phyloP scores from a whole-genome alignment of 2,329 filamentous ascomycete species.

The Talaromyces albobiverticillius region DNA sequence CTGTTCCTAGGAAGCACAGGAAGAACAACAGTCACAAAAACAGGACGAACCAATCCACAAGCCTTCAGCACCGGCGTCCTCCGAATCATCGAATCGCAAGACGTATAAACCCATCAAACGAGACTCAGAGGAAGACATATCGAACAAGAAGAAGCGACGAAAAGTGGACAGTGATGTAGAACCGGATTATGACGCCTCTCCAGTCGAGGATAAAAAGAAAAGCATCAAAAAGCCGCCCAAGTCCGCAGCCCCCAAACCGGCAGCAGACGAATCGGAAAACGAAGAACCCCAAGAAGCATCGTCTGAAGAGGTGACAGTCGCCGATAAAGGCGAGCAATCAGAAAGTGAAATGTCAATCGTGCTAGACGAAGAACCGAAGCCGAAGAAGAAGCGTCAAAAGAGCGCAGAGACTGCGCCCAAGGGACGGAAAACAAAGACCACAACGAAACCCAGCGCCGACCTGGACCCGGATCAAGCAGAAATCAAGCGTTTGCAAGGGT shows the following conservation, averaged over 20 bases:
- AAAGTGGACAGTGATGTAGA: constrained; percentile 28
- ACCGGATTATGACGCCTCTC: constrained; percentile 19
- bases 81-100: constrained; percentile 17
- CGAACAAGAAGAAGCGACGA: constrained; percentile 32
- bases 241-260: constrained; percentile 14
- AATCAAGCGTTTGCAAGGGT: constrained; percentile 83
- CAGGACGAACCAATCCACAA: constrained; percentile 14
- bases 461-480: constrained; percentile 67
- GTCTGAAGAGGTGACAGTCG: constrained; percentile 28
- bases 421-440: constrained; percentile 30
- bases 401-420: constrained; percentile 24
- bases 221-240: constrained; percentile 17
- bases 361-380: constrained; percentile 71
- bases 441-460: constrained; percentile 43
- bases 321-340: constrained; percentile 46
- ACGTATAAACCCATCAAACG: constrained; percentile 27
- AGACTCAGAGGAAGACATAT: constrained; percentile 20
- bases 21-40: constrained; percentile 12
- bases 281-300: constrained; percentile 14
- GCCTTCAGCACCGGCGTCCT: constrained; percentile 6
- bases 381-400: constrained; percentile 42
- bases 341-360: constrained; percentile 70
- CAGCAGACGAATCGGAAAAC: constrained; percentile 15
- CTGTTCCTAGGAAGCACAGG: constrained; percentile 13
- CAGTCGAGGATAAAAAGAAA: constrained; percentile 20